Evolutionary conservation across 495 filamentous ascomycete species (phyloP).

Genomic region (Tuber aestivum): DNA sequence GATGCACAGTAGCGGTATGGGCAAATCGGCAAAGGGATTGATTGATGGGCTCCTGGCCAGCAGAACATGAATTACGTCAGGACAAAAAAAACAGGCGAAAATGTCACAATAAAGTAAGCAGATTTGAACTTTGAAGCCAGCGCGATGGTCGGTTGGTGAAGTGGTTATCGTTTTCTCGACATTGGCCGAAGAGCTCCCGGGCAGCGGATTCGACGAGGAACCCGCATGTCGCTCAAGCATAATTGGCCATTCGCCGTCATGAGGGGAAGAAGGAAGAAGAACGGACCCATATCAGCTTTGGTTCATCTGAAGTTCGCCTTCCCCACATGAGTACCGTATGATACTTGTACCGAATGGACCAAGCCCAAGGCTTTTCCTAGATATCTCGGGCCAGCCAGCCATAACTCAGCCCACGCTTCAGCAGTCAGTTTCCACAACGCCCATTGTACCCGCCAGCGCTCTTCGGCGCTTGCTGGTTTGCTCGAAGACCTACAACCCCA

Average conservation of each 20-base stretch:
- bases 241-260: background rate
- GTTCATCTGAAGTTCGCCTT: background rate
- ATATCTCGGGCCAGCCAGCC: background rate
- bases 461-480: background rate
- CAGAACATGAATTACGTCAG: background rate
- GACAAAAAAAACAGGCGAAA: background rate
- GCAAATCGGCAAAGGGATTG: background rate
- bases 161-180: background rate
- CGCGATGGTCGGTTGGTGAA: background rate
- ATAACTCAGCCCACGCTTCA: background rate
- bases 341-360: no score
- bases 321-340: background rate
- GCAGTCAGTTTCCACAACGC: background rate
- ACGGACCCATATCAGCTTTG: background rate
- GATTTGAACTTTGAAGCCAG: background rate
- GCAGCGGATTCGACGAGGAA: background rate
- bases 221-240: background rate
- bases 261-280: background rate
- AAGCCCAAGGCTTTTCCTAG: background rate
- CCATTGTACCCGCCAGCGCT: background rate
- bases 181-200: background rate
- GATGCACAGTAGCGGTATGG: background rate
- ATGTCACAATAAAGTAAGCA: conserved; percentile 1
- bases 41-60: background rate
- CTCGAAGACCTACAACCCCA: background rate